Evolutionary conservation across 768 basidiomycete species (phyloP).

Genomic region (Xanthoconium purpureum): DNA sequence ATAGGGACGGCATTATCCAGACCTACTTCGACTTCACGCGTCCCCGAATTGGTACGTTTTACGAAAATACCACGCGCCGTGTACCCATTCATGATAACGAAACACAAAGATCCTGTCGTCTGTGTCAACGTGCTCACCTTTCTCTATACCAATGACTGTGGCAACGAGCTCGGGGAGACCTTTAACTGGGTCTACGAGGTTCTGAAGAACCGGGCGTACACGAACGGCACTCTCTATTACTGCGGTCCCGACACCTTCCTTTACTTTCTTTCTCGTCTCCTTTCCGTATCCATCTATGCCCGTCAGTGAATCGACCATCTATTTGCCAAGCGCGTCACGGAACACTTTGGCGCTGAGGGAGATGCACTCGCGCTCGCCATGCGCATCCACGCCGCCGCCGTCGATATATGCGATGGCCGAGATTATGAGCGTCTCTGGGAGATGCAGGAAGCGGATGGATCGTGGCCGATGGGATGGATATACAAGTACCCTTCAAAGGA

Average conservation of each 20-base stretch:
- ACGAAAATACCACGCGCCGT: neutral
- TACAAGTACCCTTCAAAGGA: constrained; percentile 9
- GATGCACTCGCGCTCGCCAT: constrained; percentile 20
- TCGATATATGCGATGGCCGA: constrained; percentile 12
- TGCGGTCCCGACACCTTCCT: constrained; percentile 16
- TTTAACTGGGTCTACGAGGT: constrained; percentile 21
- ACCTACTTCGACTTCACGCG: constrained; percentile 19
- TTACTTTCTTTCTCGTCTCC: constrained; percentile 21
- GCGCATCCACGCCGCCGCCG: constrained; percentile 9
- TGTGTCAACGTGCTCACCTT: constrained; percentile 19
- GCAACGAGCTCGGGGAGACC: constrained; percentile 15
- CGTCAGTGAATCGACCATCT: constrained; percentile 11
- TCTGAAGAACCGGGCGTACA: constrained; percentile 23
- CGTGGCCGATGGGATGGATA: constrained; percentile 22
- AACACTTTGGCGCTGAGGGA: constrained; percentile 16
- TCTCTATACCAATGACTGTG: constrained; percentile 20
- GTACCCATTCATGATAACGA: neutral
- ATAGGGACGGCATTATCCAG: constrained; percentile 20
- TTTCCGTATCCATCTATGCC: constrained; percentile 17
- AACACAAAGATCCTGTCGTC: constrained; percentile 15
- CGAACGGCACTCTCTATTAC: constrained; percentile 19
- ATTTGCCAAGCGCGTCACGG: constrained; percentile 14
- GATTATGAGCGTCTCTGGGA: constrained; percentile 14
- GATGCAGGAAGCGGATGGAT: constrained; percentile 21
- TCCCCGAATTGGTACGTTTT: constrained; percentile 22